A percentile compares a stretch with the other conserved stretches of the same genome.
These are phyloP conservation scores for Naganishia vaughanmartiniae DNA, from an alignment of 768 basidiomycete species.

Conservation along the genomic window DNA sequence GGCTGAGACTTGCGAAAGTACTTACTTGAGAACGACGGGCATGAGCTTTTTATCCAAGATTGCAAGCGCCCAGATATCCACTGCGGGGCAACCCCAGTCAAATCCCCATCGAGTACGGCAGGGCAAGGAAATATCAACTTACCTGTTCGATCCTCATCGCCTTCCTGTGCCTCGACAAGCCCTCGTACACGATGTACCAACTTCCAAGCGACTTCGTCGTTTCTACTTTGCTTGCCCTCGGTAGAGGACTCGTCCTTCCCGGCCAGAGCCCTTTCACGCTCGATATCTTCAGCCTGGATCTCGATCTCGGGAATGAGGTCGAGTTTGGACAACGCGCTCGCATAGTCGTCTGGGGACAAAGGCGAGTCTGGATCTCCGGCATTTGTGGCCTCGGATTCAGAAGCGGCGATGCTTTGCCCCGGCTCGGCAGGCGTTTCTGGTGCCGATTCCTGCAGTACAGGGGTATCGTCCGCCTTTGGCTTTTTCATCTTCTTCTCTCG, in stretches of 20 bases:
- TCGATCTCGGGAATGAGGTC: constrained; percentile 10
- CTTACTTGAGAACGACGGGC: constrained; percentile 40
- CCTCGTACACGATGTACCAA: constrained; percentile 40
- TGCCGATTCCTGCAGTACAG: not conserved
- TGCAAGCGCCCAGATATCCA: constrained; percentile 44
- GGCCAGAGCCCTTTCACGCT: not conserved
- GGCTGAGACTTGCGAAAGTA: not conserved
- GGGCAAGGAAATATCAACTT: constrained; percentile 21
- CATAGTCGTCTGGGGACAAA: not conserved
- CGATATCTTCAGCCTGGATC: not conserved
- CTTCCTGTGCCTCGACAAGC: constrained; percentile 39
- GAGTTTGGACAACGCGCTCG: not conserved
- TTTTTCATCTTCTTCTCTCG: constrained; percentile 19
- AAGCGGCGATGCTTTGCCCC: too few relatives aligned
- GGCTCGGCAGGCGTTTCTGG: not conserved
- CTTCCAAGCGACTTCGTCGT: constrained; percentile 21
- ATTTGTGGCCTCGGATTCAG: not conserved
- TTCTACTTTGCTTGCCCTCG: not conserved
- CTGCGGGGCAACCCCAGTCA: constrained; percentile 22
- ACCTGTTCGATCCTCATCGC: constrained; percentile 38
- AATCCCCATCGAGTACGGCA: too few relatives aligned
- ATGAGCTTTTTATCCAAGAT: constrained; percentile 41
- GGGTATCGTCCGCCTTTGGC: not conserved
- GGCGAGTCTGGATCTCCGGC: not conserved
- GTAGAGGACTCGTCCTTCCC: not conserved